Evolutionary conservation across 169 alveolate genomes (phyloP).

Genomic region (Babesia bovis): DNA sequence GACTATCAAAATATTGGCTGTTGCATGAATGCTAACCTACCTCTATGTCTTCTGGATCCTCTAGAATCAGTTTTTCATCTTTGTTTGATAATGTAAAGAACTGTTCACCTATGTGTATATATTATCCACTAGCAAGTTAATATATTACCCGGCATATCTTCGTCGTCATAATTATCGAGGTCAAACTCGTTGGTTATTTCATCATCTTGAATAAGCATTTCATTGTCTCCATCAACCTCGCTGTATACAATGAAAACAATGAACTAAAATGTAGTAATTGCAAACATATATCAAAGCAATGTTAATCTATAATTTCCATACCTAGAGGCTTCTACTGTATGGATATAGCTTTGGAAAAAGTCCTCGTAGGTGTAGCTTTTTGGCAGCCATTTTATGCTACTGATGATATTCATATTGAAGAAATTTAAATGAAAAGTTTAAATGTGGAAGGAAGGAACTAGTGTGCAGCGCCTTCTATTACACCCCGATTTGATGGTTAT

Average conservation of each 20-base stretch:
- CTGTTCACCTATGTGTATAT: conserved; percentile 37
- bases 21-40: not conserved
- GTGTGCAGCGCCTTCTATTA: not conserved
- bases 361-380: conserved; percentile 47
- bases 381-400: conserved; percentile 54
- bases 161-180: conserved; percentile 55
- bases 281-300: not conserved
- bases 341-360: conserved; percentile 59
- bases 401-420: conserved; percentile 47
- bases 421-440: not conserved
- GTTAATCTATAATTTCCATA: not conserved
- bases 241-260: not conserved
- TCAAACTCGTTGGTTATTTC: conserved; percentile 39
- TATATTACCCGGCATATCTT: conserved; percentile 44
- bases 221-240: conserved; percentile 9
- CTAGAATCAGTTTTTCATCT: conserved; percentile 50
- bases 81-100: conserved; percentile 35
- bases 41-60: conserved; percentile 58
- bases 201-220: conserved; percentile 15
- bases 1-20: not conserved
- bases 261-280: not conserved
- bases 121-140: no score
- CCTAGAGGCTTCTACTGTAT: conserved; percentile 24
- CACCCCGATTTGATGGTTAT: not conserved
- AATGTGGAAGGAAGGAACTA: conserved; percentile 3